Conservation (phyloP, 2,329 filamentous ascomycete genomes). For the Ascochyta koolunga region DNA sequence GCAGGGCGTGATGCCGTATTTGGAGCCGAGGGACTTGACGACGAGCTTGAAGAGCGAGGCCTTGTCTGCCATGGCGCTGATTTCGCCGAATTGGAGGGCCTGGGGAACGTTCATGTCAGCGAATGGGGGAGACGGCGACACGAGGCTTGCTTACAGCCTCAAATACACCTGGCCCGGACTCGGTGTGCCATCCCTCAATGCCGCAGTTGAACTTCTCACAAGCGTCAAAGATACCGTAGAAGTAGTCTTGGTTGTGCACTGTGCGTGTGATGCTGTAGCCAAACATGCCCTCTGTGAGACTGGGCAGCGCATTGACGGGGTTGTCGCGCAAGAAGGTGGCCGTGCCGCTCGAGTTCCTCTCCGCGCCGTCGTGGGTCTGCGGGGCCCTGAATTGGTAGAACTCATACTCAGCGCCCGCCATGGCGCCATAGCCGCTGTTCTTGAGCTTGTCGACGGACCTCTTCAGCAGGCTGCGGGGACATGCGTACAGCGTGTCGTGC, state of each 20-base stretch:
- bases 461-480: slow-evolving; percentile 77
- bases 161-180: slow-evolving; percentile 91
- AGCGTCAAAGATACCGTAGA: slow-evolving; percentile 83
- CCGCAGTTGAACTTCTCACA: slow-evolving; percentile 79
- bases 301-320: slow-evolving; percentile 73
- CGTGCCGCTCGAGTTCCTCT: slow-evolving; percentile 70
- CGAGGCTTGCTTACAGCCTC: slow-evolving; percentile 69
- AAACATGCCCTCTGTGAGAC: slow-evolving; percentile 93
- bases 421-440: slow-evolving; percentile 74
- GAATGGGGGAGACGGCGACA: background rate
- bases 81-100: slow-evolving; percentile 87
- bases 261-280: slow-evolving; percentile 89
- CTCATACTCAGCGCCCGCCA: slow-evolving; percentile 94
- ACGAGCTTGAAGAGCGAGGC: slow-evolving; percentile 93
- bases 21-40: slow-evolving; percentile 85
- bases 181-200: slow-evolving; percentile 95
- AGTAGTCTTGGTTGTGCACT: slow-evolving; percentile 90
- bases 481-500: slow-evolving; percentile 72
- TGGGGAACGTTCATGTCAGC: slow-evolving; percentile 53
- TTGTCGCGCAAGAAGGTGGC: slow-evolving; percentile 77
- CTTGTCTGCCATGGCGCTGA: slow-evolving; percentile 87
- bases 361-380: slow-evolving; percentile 52
- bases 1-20: slow-evolving; percentile 90
- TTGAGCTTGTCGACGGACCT: slow-evolving; percentile 71
- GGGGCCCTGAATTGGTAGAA: slow-evolving; percentile 90